Evolutionary conservation across 2,329 filamentous ascomycete genomes (phyloP), one percentile per base, ranked within the genome.

Genomic region (Aspergillus sp.): DNA sequence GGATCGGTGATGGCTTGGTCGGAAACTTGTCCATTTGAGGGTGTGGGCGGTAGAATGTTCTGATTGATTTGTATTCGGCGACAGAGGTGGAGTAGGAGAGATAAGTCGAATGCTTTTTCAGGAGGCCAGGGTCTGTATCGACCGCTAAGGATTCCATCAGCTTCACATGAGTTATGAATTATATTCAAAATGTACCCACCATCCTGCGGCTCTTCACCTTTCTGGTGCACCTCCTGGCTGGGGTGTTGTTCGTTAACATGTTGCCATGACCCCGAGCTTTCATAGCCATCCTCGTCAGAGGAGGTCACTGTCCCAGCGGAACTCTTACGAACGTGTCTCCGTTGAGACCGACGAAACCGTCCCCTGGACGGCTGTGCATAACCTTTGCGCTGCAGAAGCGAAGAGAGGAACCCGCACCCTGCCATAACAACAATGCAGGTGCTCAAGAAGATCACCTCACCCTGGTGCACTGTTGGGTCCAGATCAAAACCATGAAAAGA

Each of bases 11-110:
- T 1, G 91, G 90, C 60, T 87, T 82, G 43, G 80, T 83, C 3
- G 91, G 91, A 4, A 98, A 82, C 72, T 95, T 90, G 59, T 87
- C 84, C n/a, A 88, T 86, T 69, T 97, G 91, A 19, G 87, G 84
- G 75, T 97, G 95, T 55, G 85, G 85, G 56, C 89, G 85, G 76
- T 89, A 93, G 73, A 98, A 97, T 44, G 93, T 87, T 56, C 93
- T 87, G 62, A 98, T 82, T 33, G 82, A 84, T 2, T 87, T 83
- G 71, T 97, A 98, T 8, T 84, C 87, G 63, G 87, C 80, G 39
- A 82, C 76, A 15, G 81, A 81, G 3, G 92, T 93, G n/a, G 82
- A 87, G 73, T 92, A 96, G 5, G 87, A 82, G 68, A 84, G 83
- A 65, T 89, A 82, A 40, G 84, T 81, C 14, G 90, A 92, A 73